phyloP scores from a whole-genome alignment of 176 grass and related monocot species.

The Carex kokanica region DNA sequence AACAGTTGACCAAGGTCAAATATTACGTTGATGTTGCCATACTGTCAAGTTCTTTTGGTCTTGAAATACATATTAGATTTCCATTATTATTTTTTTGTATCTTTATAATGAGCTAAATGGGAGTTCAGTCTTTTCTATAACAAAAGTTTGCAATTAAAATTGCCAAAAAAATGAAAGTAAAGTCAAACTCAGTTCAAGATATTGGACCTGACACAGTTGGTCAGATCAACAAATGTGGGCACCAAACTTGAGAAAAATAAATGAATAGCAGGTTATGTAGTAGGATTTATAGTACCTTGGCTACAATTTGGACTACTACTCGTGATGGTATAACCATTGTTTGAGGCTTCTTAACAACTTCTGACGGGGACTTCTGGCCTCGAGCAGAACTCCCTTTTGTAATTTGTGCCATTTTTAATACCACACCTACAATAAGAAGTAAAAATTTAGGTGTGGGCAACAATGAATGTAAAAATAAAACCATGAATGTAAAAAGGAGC shows the following conservation, averaged over 20 bases:
- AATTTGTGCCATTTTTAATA: slow-evolving; percentile 93
- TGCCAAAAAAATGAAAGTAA: neutral
- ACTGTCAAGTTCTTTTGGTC: neutral
- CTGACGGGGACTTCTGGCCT: slow-evolving; percentile 44
- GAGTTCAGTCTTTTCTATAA: neutral
- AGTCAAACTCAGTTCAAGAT: neutral
- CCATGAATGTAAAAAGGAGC: neutral
- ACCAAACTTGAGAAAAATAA: neutral
- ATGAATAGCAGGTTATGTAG: neutral
- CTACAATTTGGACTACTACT: slow-evolving; percentile 82
- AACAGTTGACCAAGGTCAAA: neutral
- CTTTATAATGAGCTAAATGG: neutral
- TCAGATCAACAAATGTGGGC: neutral
- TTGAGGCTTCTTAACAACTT: slow-evolving; percentile 61
- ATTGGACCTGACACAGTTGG: neutral
- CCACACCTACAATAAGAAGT: slow-evolving; percentile 47
- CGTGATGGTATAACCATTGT: slow-evolving; percentile 79
- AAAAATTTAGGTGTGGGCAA: slow-evolving; percentile 25
- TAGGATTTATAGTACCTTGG: slow-evolving; percentile 52
- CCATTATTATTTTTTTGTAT: neutral
- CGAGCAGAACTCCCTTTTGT: slow-evolving; percentile 57
- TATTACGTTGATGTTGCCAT: neutral
- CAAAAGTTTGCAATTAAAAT: neutral
- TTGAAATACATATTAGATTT: neutral
- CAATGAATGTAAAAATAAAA: slow-evolving; percentile 12